phyloP scores from a whole-genome alignment of 2,329 filamentous ascomycete genomes.

The Ophiocordyceps camponoti-leonardi region DNA sequence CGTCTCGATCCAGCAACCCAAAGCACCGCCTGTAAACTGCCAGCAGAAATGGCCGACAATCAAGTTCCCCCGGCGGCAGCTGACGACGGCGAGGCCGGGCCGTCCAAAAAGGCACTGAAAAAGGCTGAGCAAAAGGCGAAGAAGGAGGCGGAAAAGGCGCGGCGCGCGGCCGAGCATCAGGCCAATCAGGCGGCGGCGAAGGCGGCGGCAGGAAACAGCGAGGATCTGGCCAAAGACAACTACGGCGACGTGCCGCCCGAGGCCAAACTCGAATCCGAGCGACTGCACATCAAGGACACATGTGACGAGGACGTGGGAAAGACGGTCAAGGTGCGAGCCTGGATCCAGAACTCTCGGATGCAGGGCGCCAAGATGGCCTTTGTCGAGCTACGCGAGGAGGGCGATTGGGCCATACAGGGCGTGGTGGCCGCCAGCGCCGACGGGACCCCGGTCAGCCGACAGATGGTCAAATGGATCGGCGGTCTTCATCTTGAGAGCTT shows the following conservation, averaged over 20 bases:
- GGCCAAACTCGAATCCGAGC: slow-evolving; percentile 36
- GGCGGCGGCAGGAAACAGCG: slow-evolving; percentile 45
- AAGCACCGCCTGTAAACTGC: neutral
- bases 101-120: slow-evolving; percentile 54
- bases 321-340: slow-evolving; percentile 59
- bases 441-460: slow-evolving; percentile 51
- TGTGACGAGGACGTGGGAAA: slow-evolving; percentile 48
- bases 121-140: slow-evolving; percentile 76
- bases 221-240: slow-evolving; percentile 56
- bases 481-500: slow-evolving; percentile 64
- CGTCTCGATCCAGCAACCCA: neutral
- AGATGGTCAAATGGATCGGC: slow-evolving; percentile 89
- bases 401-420: slow-evolving; percentile 65
- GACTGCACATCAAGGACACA: slow-evolving; percentile 45
- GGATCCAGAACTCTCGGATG: slow-evolving; percentile 72
- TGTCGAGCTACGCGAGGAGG: slow-evolving; percentile 64
- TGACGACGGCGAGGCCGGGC: slow-evolving; percentile 1
- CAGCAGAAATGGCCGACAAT: slow-evolving; percentile 3
- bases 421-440: slow-evolving; percentile 52
- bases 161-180: slow-evolving; percentile 56
- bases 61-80: neutral
- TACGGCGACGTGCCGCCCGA: slow-evolving; percentile 56
- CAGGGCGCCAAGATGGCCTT: slow-evolving; percentile 89
- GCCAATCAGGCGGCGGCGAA: slow-evolving; percentile 52
- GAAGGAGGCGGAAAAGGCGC: slow-evolving; percentile 69